These are phyloP conservation scores for Penicillium sumatraense DNA, from an alignment of 2,329 filamentous ascomycete genomes.

Conservation along the genomic window DNA sequence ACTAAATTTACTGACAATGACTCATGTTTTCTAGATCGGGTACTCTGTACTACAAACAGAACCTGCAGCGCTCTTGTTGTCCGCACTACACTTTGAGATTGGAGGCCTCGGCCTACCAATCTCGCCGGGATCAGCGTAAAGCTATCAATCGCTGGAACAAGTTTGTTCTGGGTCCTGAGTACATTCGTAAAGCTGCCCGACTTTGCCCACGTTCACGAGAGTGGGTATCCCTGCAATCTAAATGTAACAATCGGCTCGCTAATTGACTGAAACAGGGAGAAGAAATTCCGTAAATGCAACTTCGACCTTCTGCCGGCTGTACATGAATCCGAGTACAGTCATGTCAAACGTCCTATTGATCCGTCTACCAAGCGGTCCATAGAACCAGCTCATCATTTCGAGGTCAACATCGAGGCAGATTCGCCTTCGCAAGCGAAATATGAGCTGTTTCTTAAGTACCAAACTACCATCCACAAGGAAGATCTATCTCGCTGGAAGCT, in stretches of 20 bases:
- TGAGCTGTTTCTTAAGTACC: slow-evolving; percentile 53
- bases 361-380: slow-evolving; percentile 49
- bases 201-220: slow-evolving; percentile 51
- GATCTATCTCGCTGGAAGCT: slow-evolving; percentile 48
- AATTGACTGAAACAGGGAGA: slow-evolving; percentile 41
- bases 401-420: slow-evolving; percentile 54
- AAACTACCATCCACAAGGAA: slow-evolving; percentile 52
- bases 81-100: slow-evolving; percentile 71
- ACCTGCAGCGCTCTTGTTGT: slow-evolving; percentile 79
- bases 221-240: slow-evolving; percentile 34
- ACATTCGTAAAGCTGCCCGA: slow-evolving; percentile 50
- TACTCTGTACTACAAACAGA: slow-evolving; percentile 55
- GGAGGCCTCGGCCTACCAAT: slow-evolving; percentile 47
- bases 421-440: slow-evolving; percentile 54
- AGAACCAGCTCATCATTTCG: slow-evolving; percentile 55
- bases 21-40: slow-evolving; percentile 45
- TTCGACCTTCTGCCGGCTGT: slow-evolving; percentile 50
- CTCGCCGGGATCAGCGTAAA: slow-evolving; percentile 52
- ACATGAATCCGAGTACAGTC: slow-evolving; percentile 50
- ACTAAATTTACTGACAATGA: slow-evolving; percentile 17
- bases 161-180: slow-evolving; percentile 53
- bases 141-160: slow-evolving; percentile 55
- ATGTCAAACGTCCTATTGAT: slow-evolving; percentile 49
- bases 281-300: slow-evolving; percentile 45
- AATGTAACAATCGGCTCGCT: slow-evolving; percentile 3